Evolutionary conservation across 352 stramenopile species (phyloP), one percentile per base, ranked within the genome.

Genomic region (Elongisporangium anandrum): DNA sequence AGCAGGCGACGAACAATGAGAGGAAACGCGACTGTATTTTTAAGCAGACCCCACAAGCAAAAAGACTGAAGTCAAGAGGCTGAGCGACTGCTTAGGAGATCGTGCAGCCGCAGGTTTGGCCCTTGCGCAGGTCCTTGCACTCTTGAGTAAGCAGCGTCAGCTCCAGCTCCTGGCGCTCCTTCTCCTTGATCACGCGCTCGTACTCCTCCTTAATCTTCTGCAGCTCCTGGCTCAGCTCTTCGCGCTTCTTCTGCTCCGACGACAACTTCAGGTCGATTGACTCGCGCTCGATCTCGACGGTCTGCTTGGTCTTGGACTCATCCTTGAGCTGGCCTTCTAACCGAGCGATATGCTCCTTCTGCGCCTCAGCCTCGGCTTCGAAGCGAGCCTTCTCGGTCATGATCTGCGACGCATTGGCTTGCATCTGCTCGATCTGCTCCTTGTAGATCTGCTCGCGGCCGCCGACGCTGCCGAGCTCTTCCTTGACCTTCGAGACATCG

Each of bases 371-470:
- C 51, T 93, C 81, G 0, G 79, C 79, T 53, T 87, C 70, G 45
- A 79, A 90, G 29, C 73, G 70, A 8, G 81, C 82, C 60, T 91
- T 91, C 56, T 93, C 82, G 0, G 77, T 89, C 73, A 88, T 64
- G 45, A 91, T 80, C 51, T 88, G 68, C 23, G 86, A 93, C 54
- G 84, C 90, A 50, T 77, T 70, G 17, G 72, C 66, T 59, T 92
- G 79, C 77, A 93, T 87, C 66, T 90, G 76, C 63, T 95, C 86
- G 56, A 95, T 90, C 70, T 94, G 84, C 65, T 92, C 81, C 60
- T 87, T 85, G 72, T 91, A 92, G 64, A 94, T 88, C 69, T 93
- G 80, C 50, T 92, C 81, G 38, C 83, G 80, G 7, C 81, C 86
- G 26, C 84, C 79, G 34, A 90, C 82, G 50, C 81, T 92, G 38